These are phyloP conservation scores for Strombidium stylifer DNA, from an alignment of 73 alveolate genomes.

Conservation along the genomic window DNA sequence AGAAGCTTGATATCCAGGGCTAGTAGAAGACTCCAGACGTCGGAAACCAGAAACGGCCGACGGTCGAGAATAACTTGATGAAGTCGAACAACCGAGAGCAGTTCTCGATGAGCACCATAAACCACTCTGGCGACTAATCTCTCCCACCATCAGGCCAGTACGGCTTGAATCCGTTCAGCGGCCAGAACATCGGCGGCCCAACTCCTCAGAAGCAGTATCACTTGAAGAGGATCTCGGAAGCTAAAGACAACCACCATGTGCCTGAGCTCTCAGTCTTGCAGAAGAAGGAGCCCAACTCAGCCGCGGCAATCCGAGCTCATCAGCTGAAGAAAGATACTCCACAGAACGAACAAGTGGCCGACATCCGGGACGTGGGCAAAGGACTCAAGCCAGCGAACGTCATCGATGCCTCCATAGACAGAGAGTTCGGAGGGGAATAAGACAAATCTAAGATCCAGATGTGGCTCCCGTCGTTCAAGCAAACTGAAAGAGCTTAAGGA, in stretches of 20 bases:
- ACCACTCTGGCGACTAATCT: too few species aligned
- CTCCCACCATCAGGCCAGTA: too few species aligned
- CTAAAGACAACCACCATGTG: not conserved
- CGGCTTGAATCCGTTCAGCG: slow-evolving; percentile 2
- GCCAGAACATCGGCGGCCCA: slow-evolving; percentile 4
- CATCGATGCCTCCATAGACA: not conserved
- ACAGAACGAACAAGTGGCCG: slow-evolving; percentile 16
- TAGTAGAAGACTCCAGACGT: too few species aligned
- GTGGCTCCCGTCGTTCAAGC: slow-evolving; percentile 40
- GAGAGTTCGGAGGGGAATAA: not conserved
- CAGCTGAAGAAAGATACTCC: not conserved
- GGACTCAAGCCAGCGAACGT: not conserved
- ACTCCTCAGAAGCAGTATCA: slow-evolving; percentile 13
- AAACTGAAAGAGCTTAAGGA: not conserved
- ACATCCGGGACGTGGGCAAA: not conserved
- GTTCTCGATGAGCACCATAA: not conserved
- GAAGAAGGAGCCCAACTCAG: not conserved
- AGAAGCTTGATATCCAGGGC: too few species aligned
- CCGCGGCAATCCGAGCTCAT: not conserved
- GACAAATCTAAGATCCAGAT: slow-evolving; percentile 9
- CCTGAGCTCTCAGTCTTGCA: not conserved
- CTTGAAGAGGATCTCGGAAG: not conserved
- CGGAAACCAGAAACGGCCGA: too few species aligned
- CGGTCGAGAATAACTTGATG: not conserved
- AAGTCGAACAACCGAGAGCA: not conserved